Conservation (phyloP, 768 basidiomycete genomes). For the Agrocybe chaxingu region DNA sequence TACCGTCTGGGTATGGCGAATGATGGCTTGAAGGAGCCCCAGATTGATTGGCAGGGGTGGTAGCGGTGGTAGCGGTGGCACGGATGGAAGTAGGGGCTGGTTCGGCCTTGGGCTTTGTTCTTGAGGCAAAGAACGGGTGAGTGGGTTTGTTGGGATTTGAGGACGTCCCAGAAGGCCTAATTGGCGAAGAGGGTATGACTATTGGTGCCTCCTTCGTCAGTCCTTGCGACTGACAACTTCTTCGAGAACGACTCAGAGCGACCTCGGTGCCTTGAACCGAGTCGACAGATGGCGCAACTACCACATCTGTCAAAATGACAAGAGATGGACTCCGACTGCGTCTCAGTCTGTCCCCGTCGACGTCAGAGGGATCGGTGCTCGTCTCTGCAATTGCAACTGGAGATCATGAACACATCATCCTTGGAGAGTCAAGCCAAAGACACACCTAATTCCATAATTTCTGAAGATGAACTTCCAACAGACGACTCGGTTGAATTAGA, state of each 20-base stretch:
- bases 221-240: constrained; percentile 14
- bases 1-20: constrained; percentile 46
- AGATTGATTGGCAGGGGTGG: too few relatives aligned
- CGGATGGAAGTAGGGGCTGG: constrained; percentile 1
- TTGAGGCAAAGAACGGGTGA: constrained; percentile 42
- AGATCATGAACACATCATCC: too few relatives aligned
- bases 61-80: too few relatives aligned
- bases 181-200: constrained; percentile 40
- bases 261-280: background rate
- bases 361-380: background rate
- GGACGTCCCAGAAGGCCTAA: constrained; percentile 19
- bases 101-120: constrained; percentile 20
- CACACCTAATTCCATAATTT: too few relatives aligned
- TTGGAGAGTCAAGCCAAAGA: too few relatives aligned
- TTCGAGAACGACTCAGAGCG: background rate
- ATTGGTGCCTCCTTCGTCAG: constrained; percentile 39
- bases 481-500: too few relatives aligned
- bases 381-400: too few relatives aligned
- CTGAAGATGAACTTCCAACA: too few relatives aligned
- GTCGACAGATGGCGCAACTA: background rate
- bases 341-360: background rate
- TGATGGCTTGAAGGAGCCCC: background rate
- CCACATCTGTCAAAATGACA: constrained; percentile 12
- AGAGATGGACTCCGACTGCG: constrained; percentile 20
- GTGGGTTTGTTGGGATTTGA: constrained; percentile 25